Evolutionary conservation across 495 filamentous ascomycete genomes (phyloP).

Genomic region (Podospora tetraspora): DNA sequence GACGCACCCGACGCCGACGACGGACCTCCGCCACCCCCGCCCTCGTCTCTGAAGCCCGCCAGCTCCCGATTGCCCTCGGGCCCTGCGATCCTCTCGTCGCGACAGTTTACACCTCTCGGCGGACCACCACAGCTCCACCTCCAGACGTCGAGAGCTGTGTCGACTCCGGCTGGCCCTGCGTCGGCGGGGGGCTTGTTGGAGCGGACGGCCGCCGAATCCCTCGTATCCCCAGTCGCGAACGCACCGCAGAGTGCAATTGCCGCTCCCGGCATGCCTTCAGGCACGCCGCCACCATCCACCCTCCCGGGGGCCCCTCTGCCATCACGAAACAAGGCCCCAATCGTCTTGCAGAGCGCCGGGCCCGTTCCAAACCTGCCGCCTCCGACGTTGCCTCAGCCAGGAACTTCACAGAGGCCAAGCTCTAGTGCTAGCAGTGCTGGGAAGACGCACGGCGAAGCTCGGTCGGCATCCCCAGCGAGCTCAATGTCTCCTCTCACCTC

Average conservation of each 20-base stretch:
- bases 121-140: constrained; percentile 20
- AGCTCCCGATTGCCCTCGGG: constrained; percentile 22
- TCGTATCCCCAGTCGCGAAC: constrained; percentile 5
- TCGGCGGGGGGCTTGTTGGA: constrained; percentile 7
- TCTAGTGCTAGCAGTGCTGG: constrained; percentile 20
- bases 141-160: constrained; percentile 14
- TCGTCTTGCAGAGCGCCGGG: constrained; percentile 21
- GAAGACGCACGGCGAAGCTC: constrained; percentile 29
- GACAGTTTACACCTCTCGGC: constrained; percentile 13
- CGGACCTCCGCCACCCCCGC: constrained; percentile 29
- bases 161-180: constrained; percentile 2
- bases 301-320: constrained; percentile 4
- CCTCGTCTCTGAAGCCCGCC: constrained; percentile 29
- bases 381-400: constrained; percentile 29
- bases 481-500: constrained; percentile 18
- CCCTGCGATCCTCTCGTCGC: constrained; percentile 7
- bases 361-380: constrained; percentile 41
- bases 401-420: constrained; percentile 15
- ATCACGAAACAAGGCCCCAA: constrained; percentile 16
- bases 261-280: constrained; percentile 14
- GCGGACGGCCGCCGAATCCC: constrained; percentile 15
- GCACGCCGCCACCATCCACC: neutral
- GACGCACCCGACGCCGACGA: constrained; percentile 51
- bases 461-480: constrained; percentile 33
- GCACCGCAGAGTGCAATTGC: constrained; percentile 13